Conservation (phyloP, 768 basidiomycete genomes). For the Tricholoma matsutake region DNA sequence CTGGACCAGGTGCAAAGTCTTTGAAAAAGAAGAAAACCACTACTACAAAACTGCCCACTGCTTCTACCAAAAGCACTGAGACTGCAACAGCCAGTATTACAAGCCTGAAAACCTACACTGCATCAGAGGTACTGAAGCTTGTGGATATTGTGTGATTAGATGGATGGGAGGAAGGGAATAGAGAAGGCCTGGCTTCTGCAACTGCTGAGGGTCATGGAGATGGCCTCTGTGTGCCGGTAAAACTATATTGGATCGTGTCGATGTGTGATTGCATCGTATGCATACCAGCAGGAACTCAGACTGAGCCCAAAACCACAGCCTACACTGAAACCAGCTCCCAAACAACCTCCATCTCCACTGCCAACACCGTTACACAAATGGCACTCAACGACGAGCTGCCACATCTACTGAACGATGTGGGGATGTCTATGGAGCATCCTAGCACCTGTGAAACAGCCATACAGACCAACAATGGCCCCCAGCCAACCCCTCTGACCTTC, state of each 20-base stretch:
- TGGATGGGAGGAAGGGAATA: background rate
- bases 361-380: background rate
- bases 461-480: too few relatives aligned
- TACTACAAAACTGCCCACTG: background rate
- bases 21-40: background rate
- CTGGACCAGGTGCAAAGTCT: background rate
- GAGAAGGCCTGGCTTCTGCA: background rate
- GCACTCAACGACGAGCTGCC: background rate
- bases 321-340: too few relatives aligned
- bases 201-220: background rate
- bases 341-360: background rate
- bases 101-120: background rate
- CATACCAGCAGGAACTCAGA: background rate
- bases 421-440: too few relatives aligned
- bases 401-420: too few relatives aligned
- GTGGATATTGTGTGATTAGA: background rate
- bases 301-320: background rate
- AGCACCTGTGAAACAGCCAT: too few relatives aligned
- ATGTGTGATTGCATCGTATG: background rate
- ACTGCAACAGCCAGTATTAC: background rate
- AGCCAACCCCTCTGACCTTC: too few relatives aligned
- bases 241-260: background rate
- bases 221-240: background rate
- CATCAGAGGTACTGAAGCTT: background rate
- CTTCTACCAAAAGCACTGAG: background rate